phyloP scores from a whole-genome alignment of 108 stramenopile genomes.

The Skeletonema marinoi region DNA sequence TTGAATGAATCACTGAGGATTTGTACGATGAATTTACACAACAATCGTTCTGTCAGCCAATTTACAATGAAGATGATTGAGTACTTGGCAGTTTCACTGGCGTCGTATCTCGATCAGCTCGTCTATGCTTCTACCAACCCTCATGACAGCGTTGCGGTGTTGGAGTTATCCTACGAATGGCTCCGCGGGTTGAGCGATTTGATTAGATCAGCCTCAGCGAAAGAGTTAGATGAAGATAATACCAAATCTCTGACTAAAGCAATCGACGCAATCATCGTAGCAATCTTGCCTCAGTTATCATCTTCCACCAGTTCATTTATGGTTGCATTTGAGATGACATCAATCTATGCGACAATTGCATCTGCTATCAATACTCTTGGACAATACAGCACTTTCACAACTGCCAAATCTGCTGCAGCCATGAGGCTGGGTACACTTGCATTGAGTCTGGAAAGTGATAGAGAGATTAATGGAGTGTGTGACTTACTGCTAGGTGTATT shows the following conservation, averaged over 20 bases:
- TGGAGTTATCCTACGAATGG: conserved; percentile 41
- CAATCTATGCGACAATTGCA: conserved; percentile 17
- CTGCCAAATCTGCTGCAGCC: conserved; percentile 15
- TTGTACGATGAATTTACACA: background rate
- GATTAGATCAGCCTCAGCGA: background rate
- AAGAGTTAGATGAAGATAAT: background rate
- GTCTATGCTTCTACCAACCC: background rate
- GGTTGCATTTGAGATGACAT: conserved; percentile 18
- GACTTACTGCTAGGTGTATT: conserved; percentile 17
- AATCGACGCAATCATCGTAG: conserved; percentile 8
- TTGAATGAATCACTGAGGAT: background rate
- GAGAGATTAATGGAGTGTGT: conserved; percentile 6
- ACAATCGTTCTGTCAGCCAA: background rate
- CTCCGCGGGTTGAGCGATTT: conserved; percentile 26
- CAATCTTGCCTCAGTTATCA: conserved; percentile 27
- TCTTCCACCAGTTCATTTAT: background rate
- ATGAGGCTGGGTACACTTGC: conserved; percentile 27
- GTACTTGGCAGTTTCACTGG: conserved; percentile 25
- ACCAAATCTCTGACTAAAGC: conserved; percentile 5
- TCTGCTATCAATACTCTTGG: conserved; percentile 14
- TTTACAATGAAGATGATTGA: conserved; percentile 20
- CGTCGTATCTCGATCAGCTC: conserved; percentile 20
- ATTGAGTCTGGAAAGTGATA: conserved; percentile 23
- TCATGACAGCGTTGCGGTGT: conserved; percentile 2
- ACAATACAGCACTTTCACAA: background rate